Conservation (phyloP, 1,284 basidiomycete genomes). For the Cutaneotrichosporon cutaneum region DNA sequence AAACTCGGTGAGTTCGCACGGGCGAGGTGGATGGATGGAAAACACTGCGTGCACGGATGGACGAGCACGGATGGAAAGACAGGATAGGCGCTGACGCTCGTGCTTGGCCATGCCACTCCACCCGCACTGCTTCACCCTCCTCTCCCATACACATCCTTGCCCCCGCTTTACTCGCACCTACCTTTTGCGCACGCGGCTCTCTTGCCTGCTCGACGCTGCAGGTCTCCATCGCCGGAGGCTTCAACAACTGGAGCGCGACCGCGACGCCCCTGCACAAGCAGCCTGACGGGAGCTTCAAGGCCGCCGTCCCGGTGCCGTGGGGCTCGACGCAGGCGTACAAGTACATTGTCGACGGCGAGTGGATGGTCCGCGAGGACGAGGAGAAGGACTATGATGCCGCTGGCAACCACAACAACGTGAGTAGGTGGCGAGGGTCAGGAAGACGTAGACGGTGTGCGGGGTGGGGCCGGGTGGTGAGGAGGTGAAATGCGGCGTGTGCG, state of each 20-base stretch:
- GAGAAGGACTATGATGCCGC: slow-evolving; percentile 53
- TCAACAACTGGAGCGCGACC: slow-evolving; percentile 51
- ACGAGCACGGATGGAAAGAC: no score
- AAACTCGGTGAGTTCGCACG: slow-evolving; percentile 35
- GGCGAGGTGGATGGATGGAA: background rate
- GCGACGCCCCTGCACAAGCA: slow-evolving; percentile 45
- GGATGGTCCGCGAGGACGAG: slow-evolving; percentile 54
- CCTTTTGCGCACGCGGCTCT: background rate
- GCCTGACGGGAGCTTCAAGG: slow-evolving; percentile 43
- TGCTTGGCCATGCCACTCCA: background rate
- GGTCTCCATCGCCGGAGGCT: slow-evolving; percentile 51
- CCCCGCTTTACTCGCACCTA: background rate
- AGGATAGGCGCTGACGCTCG: background rate
- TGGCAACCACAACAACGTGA: slow-evolving; percentile 54
- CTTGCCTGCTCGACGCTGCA: slow-evolving; percentile 15
- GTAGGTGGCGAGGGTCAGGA: no score
- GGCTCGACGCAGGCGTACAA: slow-evolving; percentile 53
- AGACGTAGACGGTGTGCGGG: no score
- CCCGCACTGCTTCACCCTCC: background rate
- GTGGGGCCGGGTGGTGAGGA: no score
- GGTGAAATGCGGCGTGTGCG: no score
- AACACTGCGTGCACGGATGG: background rate
- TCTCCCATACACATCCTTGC: background rate
- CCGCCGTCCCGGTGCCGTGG: slow-evolving; percentile 41
- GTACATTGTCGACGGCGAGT: slow-evolving; percentile 54